A percentile compares a stretch with the other conserved stretches of the same genome.
These are phyloP conservation scores for Striga asiatica DNA, from an alignment of 257 asterid species.

Conservation along the genomic window DNA sequence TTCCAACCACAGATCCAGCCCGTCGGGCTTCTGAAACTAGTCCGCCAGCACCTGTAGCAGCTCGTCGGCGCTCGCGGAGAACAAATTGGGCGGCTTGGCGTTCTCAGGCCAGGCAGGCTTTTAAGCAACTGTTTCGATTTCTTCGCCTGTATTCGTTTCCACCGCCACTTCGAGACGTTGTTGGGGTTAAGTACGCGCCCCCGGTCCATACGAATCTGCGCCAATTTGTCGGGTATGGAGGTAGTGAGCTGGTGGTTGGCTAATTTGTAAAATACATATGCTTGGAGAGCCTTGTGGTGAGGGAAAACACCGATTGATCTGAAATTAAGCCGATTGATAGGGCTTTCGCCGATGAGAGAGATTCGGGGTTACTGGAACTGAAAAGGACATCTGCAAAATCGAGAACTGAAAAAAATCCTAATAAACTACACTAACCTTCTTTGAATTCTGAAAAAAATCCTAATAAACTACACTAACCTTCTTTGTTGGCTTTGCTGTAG, in stretches of 20 bases:
- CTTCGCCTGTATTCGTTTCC: conserved; percentile 92
- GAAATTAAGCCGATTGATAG: conserved; percentile 21
- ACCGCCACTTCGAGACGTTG: conserved; percentile 93
- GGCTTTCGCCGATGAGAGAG: conserved; percentile 33
- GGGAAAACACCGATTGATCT: conserved; percentile 19
- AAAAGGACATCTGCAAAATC: conserved; percentile 23
- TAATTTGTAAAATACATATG: no score
- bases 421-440: no score
- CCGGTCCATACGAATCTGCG: conserved; percentile 85
- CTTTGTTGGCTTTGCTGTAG: no score
- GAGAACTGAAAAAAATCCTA: no score
- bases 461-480: no score
- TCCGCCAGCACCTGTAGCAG: conserved; percentile 90
- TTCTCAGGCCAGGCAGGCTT: conserved; percentile 78
- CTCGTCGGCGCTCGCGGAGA: conserved; percentile 87
- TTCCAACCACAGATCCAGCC: conserved; percentile 91
- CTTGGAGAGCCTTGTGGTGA: conserved; percentile 26
- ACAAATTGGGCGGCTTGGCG: conserved; percentile 84
- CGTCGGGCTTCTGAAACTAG: conserved; percentile 91
- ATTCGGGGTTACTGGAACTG: conserved; percentile 21
- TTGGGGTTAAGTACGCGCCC: conserved; percentile 96
- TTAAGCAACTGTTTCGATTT: conserved; percentile 77
- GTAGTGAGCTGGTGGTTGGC: no score
- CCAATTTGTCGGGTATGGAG: conserved; percentile 10
- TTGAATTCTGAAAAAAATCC: no score